Conservation (phyloP, 2,329 filamentous ascomycete species). For the Verticillium tricorpus region DNA sequence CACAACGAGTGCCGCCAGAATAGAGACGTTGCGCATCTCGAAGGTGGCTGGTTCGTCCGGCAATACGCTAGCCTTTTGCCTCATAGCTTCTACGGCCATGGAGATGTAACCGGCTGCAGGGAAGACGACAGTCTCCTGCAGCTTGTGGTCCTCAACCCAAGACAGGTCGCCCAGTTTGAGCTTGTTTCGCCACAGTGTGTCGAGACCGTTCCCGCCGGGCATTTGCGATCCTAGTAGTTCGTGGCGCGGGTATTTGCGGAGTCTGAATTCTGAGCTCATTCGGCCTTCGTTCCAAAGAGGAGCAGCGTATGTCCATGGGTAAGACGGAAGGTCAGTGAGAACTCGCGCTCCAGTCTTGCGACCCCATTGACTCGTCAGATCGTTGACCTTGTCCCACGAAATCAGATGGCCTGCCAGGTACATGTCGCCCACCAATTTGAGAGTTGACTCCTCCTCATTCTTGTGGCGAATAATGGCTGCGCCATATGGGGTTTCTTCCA, state of each 20-base stretch:
- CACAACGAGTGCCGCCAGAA: constrained; percentile 21
- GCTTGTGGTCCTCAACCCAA: constrained; percentile 26
- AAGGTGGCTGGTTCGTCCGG: constrained; percentile 8
- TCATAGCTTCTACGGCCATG: constrained; percentile 34
- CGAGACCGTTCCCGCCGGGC: not conserved
- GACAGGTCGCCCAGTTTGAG: constrained; percentile 10
- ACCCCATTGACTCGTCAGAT: not conserved
- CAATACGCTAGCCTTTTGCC: constrained; percentile 12
- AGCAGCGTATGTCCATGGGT: constrained; percentile 34
- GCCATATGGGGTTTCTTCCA: no score
- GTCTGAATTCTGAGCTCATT: constrained; percentile 4
- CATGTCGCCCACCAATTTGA: constrained; percentile 2
- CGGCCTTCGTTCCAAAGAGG: constrained; percentile 23
- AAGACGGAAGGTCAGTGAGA: constrained; percentile 25
- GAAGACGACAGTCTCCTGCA: constrained; percentile 23
- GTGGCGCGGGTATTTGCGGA: constrained; percentile 12
- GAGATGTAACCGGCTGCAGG: constrained; percentile 30
- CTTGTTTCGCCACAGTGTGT: constrained; percentile 13
- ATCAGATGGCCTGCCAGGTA: constrained; percentile 14
- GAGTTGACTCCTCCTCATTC: constrained; percentile 12
- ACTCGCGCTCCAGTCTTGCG: not conserved
- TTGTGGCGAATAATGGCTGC: constrained; percentile 12
- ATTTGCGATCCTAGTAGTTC: constrained; percentile 19
- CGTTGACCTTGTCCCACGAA: constrained; percentile 5
- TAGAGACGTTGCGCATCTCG: constrained; percentile 21